A percentile compares a stretch with the other conserved stretches of the same genome.
These are phyloP conservation scores for Polyplosphaeria fusca DNA, from an alignment of 495 filamentous ascomycete genomes.

Conservation along the genomic window DNA sequence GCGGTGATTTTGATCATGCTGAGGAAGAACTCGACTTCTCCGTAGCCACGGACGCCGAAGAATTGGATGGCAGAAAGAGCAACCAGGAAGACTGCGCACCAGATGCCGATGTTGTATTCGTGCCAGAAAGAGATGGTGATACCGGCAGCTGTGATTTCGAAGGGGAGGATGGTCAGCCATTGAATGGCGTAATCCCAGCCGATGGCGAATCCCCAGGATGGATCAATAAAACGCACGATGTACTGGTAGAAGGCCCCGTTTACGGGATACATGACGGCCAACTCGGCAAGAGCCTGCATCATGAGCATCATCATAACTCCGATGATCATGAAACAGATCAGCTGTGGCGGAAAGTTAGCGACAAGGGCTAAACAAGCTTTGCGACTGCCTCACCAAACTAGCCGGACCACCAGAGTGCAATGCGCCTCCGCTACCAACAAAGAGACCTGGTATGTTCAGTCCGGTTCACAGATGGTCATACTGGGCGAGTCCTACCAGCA, in stretches of 20 bases:
- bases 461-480: no score
- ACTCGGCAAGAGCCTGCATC: constrained; percentile 65
- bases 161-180: constrained; percentile 47
- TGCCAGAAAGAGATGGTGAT: constrained; percentile 61
- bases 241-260: constrained; percentile 61
- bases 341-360: constrained; percentile 28
- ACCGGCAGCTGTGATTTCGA: constrained; percentile 53
- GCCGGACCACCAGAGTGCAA: constrained; percentile 35
- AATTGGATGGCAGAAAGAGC: constrained; percentile 46
- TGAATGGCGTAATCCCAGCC: constrained; percentile 53
- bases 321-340: constrained; percentile 52
- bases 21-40: constrained; percentile 53
- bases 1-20: constrained; percentile 52
- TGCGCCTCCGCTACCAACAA: constrained; percentile 38
- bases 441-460: no score
- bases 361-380: neutral
- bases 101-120: constrained; percentile 45
- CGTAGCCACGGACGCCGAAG: constrained; percentile 52
- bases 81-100: constrained; percentile 49
- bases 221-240: constrained; percentile 55
- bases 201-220: constrained; percentile 53
- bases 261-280: constrained; percentile 67
- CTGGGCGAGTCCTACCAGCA: no score
- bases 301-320: constrained; percentile 50
- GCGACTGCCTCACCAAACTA: constrained; percentile 28